phyloP scores from a whole-genome alignment of 2,329 filamentous ascomycete genomes.

The Fusarium heterosporum region DNA sequence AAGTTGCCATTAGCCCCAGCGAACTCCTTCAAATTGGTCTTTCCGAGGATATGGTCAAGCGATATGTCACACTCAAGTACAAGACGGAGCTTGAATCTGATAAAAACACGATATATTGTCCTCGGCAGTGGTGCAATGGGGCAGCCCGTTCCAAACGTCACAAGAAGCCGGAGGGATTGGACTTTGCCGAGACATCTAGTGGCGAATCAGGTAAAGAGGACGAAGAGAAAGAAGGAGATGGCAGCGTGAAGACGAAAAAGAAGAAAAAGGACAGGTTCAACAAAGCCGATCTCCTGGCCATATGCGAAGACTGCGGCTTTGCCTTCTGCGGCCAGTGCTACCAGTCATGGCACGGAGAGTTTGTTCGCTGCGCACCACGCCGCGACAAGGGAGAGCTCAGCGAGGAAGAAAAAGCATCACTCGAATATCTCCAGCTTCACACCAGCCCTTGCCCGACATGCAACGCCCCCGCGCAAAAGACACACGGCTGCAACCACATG shows the following conservation, averaged over 20 bases:
- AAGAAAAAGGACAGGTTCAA: conserved; percentile 53
- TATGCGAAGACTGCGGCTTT: conserved; percentile 90
- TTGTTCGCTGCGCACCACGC: conserved; percentile 74
- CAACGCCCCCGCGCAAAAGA: conserved; percentile 86
- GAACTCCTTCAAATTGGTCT: conserved; percentile 85
- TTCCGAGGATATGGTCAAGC: conserved; percentile 77
- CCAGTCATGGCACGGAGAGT: conserved; percentile 93
- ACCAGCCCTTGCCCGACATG: conserved; percentile 93
- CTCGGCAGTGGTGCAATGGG: conserved; percentile 90
- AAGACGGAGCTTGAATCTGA: conserved; percentile 94
- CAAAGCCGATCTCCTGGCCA: conserved; percentile 74
- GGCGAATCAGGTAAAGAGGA: conserved; percentile 63
- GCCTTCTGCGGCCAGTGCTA: conserved; percentile 82
- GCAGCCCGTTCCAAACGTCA: conserved; percentile 82
- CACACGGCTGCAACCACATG: conserved; percentile 97
- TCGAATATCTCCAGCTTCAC: conserved; percentile 84
- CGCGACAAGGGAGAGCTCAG: conserved; percentile 77
- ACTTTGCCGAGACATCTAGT: conserved; percentile 68
- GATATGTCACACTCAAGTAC: conserved; percentile 90
- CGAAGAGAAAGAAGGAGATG: conserved; percentile 49
- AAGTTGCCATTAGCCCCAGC: conserved; percentile 79
- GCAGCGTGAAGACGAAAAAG: conserved; percentile 34
- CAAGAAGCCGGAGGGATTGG: conserved; percentile 75
- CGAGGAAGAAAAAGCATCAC: conserved; percentile 85
- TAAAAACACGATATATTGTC: conserved; percentile 92